Evolutionary conservation across 139 green algal species (phyloP).

Genomic region (Zygnema cylindricum): DNA sequence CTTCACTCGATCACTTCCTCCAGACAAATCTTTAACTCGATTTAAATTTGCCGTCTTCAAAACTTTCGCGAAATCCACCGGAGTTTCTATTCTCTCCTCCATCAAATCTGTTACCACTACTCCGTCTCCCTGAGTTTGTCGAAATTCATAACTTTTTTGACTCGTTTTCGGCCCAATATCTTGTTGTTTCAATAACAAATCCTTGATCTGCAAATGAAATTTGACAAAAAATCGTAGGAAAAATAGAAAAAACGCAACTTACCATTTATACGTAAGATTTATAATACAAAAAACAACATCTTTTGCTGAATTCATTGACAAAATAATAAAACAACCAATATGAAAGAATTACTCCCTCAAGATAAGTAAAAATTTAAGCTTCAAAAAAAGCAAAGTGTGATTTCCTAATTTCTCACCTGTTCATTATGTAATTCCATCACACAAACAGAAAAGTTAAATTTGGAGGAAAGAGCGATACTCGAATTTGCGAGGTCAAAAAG

Average conservation of each 20-base stretch:
- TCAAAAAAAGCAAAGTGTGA: too few relatives aligned
- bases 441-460: slow-evolving; percentile 43
- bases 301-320: too few relatives aligned
- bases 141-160: slow-evolving; percentile 15
- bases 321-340: too few relatives aligned
- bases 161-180: neutral
- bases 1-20: neutral
- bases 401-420: too few relatives aligned
- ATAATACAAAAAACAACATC: too few relatives aligned
- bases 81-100: slow-evolving; percentile 23
- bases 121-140: neutral
- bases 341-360: too few relatives aligned
- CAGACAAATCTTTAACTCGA: neutral
- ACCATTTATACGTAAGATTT: too few relatives aligned
- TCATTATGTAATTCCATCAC: slow-evolving; percentile 58
- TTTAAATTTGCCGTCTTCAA: neutral
- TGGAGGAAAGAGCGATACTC: neutral
- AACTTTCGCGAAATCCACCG: slow-evolving; percentile 33
- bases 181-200: neutral
- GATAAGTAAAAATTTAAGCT: too few relatives aligned
- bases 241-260: too few relatives aligned
- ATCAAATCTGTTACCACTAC: slow-evolving; percentile 9
- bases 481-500: slow-evolving; percentile 63
- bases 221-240: too few relatives aligned
- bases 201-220: neutral